Evolutionary conservation across 1,139 yeast genomes (phyloP).

Genomic region (Wickerhamomyces sp.): DNA sequence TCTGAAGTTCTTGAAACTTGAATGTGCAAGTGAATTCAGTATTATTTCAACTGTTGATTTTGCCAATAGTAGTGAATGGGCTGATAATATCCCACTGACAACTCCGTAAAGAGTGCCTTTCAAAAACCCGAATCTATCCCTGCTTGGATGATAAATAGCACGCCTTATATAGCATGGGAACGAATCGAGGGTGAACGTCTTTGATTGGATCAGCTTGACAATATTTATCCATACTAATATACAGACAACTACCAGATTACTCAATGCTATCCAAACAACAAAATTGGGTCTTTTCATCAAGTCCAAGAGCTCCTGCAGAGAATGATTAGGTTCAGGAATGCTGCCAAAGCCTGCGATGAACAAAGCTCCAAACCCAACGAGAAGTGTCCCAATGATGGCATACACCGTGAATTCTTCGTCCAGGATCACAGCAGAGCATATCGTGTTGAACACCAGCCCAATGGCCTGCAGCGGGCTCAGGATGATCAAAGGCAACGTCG

Average conservation of each 20-base stretch:
- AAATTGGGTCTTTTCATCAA: slow-evolving; percentile 39
- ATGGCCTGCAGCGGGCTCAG: slow-evolving; percentile 82
- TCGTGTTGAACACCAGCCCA: slow-evolving; percentile 80
- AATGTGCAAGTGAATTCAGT: slow-evolving; percentile 39
- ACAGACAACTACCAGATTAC: slow-evolving; percentile 27
- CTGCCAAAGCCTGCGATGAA: slow-evolving; percentile 76
- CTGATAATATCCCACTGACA: slow-evolving; percentile 75
- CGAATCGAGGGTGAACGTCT: background rate
- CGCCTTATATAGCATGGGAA: slow-evolving; percentile 5
- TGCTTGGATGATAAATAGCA: slow-evolving; percentile 4
- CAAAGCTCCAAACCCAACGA: slow-evolving; percentile 73
- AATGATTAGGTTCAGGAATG: slow-evolving; percentile 47
- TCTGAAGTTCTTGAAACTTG: slow-evolving; percentile 19
- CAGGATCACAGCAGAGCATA: slow-evolving; percentile 65
- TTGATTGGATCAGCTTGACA: slow-evolving; percentile 10
- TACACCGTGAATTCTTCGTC: slow-evolving; percentile 61
- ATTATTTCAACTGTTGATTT: slow-evolving; percentile 76
- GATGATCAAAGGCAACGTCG: slow-evolving; percentile 77
- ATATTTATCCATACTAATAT: slow-evolving; percentile 23
- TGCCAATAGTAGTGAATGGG: slow-evolving; percentile 81
- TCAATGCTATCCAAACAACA: slow-evolving; percentile 39
- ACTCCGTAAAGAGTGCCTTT: slow-evolving; percentile 63
- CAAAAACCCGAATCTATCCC: slow-evolving; percentile 11
- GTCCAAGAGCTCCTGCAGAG: slow-evolving; percentile 40
- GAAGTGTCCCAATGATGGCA: slow-evolving; percentile 59